Base-by-base conservation (phyloP, 1,284 basidiomycete genomes). In the Malassezia globosa region DNA sequence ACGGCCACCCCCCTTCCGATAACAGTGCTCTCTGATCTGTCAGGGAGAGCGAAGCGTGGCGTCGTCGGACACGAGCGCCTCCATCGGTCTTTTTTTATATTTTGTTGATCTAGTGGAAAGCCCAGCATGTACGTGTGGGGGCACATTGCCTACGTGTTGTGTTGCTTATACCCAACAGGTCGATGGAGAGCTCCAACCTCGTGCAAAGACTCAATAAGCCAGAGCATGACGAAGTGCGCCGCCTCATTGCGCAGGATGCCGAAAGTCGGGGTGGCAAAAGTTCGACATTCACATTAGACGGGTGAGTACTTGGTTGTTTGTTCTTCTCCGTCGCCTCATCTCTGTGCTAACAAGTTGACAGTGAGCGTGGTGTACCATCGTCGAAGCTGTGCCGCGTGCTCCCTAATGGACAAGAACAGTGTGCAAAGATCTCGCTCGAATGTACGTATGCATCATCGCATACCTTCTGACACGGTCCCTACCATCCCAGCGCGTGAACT, bases 321-420 rank as follows among this genome's bases (percentile, higher is more conserved):
- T n/a, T n/a, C n/a, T n/a, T n/a, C n/a, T n/a, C n/a, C n/a, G n/a
- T n/a, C n/a, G n/a, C n/a, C n/a, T n/a, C n/a, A n/a, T n/a, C n/a
- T n/a, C 26, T 14, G 35, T n/a, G n/a, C 35, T 35, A 10, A 19
- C 27, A 16, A 14, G 16, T 11, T 16, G n/a, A 29, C 37, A 52
- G 50, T 14, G 50, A 52, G 29, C 50, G 50, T 8, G 44, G 40
- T 18, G 18, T 8, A 11, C 25, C 27, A 7, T 31, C 21, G 14
- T 52, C 50, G 22, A 24, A 33, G 24, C 40, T 52, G 16, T 52
- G 50, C 31, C 50, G 50, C 39, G 22, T 22, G 27, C 50, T 52
- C n/a, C 50, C 50, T 3, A 43, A 47, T 40, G 50, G 50, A 5
- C 21, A 42, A 23, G 40, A 42, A 35, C 44, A 52, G 37, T 52